Evolutionary conservation across 2,329 filamentous ascomycete species (phyloP), one percentile per base, ranked within the genome.

Genomic region (Chaetomiaceae sp.): DNA sequence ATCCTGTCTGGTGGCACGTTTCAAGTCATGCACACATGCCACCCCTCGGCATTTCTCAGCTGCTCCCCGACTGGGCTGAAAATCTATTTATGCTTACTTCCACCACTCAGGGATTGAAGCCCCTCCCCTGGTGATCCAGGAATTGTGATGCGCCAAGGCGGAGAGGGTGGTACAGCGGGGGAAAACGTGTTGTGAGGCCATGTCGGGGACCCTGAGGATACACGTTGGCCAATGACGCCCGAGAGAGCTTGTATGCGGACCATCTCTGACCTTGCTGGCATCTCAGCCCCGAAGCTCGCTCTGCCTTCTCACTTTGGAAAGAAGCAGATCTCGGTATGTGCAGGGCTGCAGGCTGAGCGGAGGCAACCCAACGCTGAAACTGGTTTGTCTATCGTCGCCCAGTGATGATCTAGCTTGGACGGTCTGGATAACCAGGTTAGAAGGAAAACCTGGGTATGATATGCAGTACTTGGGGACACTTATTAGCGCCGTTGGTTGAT

Each of bases 1-100:
- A 29, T 15, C 15, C 31, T 17, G 34, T 22, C 15, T 36, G 27
- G 44, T 37, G 12, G n/a, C 29, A 47, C 12, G 44, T 47, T 47
- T 47, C 44, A 47, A 22, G 44, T 15, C 15, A 36, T 47, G 44
- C 44, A 47, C 23, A 19, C 27, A 36, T 47, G 44, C 44, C 36
- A 47, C 25, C 47, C 27, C 15, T 33, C 36, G 47, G 27, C 47
- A 23, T 9, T 3, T 37, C 22, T 31, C n/a, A n/a, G n/a, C n/a
- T n/a, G n/a, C n/a, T n/a, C n/a, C n/a, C n/a, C n/a, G n/a, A n/a
- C n/a, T n/a, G n/a, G n/a, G n/a, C n/a, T n/a, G n/a, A n/a, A n/a
- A n/a, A n/a, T n/a, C n/a, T n/a, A n/a, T n/a, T n/a, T n/a, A n/a
- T n/a, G n/a, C n/a, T n/a, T n/a, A n/a, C n/a, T 14, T 12, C 9